phyloP scores from a whole-genome alignment of 1,139 yeast genomes.

The Hansenula lynferdii region DNA sequence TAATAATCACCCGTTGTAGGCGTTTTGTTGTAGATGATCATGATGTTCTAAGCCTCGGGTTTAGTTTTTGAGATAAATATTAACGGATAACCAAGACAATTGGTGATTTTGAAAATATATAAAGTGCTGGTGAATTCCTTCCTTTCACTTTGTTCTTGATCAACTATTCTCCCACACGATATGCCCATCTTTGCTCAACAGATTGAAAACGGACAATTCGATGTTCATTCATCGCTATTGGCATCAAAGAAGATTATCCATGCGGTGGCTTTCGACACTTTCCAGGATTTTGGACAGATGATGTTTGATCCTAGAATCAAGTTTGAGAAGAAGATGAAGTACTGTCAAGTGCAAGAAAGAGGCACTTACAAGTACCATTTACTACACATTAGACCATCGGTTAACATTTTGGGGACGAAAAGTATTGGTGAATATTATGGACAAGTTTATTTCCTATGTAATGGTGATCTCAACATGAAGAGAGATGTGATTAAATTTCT shows the following conservation, averaged over 20 bases:
- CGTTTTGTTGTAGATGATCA: too few relatives aligned
- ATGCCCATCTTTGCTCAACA: not conserved
- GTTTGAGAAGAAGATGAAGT: not conserved
- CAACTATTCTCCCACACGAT: too few relatives aligned
- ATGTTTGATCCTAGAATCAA: not conserved
- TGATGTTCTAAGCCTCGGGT: too few relatives aligned
- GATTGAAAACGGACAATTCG: slow-evolving; percentile 5
- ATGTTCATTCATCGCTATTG: not conserved
- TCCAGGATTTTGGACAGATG: slow-evolving; percentile 8
- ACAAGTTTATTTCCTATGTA: not conserved
- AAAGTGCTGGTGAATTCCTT: too few relatives aligned
- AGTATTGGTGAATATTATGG: not conserved
- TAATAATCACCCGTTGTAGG: too few relatives aligned
- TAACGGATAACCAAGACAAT: too few relatives aligned
- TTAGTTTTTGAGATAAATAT: too few relatives aligned
- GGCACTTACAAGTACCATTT: not conserved
- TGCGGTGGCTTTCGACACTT: not conserved
- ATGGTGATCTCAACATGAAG: not conserved
- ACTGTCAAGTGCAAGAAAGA: not conserved
- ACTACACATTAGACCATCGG: not conserved
- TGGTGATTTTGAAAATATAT: too few relatives aligned
- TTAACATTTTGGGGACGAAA: not conserved
- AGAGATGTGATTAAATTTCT: not conserved
- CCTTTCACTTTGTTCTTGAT: too few relatives aligned
- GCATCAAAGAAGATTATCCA: not conserved